Evolutionary conservation across 2,329 filamentous ascomycete genomes (phyloP).

Genomic region (Cladophialophora chaetospira): DNA sequence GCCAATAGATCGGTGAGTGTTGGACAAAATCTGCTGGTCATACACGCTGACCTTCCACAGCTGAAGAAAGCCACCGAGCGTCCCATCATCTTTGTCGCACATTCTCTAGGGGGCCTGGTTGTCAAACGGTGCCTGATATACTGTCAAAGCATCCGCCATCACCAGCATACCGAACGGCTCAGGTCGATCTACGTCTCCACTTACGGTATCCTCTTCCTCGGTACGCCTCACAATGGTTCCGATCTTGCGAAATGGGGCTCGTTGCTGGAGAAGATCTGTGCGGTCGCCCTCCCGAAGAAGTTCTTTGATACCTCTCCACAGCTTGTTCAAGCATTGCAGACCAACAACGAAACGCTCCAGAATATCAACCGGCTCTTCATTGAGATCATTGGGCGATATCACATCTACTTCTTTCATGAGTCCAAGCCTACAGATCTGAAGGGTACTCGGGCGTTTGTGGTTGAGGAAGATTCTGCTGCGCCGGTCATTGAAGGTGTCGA

Average conservation of each 20-base stretch:
- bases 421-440: constrained; percentile 70
- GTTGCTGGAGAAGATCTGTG: constrained; percentile 68
- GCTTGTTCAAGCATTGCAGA: constrained; percentile 69
- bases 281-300: constrained; percentile 64
- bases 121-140: constrained; percentile 70
- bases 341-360: constrained; percentile 71
- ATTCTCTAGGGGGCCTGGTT: constrained; percentile 72
- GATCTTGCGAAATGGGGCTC: constrained; percentile 69
- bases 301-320: constrained; percentile 68
- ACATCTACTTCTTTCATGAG: constrained; percentile 76
- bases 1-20: constrained; percentile 57
- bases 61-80: constrained; percentile 55
- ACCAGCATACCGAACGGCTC: constrained; percentile 63
- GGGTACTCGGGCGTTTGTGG: constrained; percentile 64
- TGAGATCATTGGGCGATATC: constrained; percentile 69
- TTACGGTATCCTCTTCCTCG: constrained; percentile 74
- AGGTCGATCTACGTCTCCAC: constrained; percentile 73
- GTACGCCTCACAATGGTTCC: constrained; percentile 73
- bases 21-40: background rate
- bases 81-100: constrained; percentile 75
- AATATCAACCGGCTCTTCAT: constrained; percentile 74
- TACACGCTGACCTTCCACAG: constrained; percentile 32
- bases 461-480: constrained; percentile 69
- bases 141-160: constrained; percentile 60
- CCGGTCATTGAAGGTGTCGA: constrained; percentile 70